Evolutionary conservation across 345 rosid species (phyloP).

Genomic region (Eucalyptus curtisii): DNA sequence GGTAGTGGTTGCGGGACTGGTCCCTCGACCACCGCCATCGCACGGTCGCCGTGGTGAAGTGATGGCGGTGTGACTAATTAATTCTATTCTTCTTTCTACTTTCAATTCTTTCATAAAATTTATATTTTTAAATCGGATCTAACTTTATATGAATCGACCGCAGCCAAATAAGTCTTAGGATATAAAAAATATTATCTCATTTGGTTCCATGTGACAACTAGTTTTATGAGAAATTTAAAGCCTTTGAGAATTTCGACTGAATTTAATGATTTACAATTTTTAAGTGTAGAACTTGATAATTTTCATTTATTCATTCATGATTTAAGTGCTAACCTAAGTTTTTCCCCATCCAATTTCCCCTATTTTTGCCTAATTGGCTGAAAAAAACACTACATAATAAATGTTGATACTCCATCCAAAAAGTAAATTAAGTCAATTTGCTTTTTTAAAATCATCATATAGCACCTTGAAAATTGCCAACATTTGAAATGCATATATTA

Average conservation of each 20-base stretch:
- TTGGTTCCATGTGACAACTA: rapidly evolving
- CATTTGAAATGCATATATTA: neutral
- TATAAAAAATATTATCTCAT: neutral
- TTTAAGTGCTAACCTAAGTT: neutral
- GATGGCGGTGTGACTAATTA: neutral
- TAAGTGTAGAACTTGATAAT: neutral
- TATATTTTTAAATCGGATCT: neutral
- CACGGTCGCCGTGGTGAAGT: neutral
- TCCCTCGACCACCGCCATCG: neutral
- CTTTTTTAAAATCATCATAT: neutral
- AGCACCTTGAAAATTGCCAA: neutral
- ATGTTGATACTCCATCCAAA: neutral
- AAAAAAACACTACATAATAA: neutral
- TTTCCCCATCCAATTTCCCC: neutral
- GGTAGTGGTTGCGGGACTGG: neutral
- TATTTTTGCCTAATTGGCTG: neutral
- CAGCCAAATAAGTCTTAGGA: neutral
- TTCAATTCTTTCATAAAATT: neutral
- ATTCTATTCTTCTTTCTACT: neutral
- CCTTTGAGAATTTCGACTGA: rapidly evolving
- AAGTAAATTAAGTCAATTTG: neutral
- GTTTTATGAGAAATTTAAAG: neutral
- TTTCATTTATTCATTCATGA: neutral
- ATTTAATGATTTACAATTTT: neutral
- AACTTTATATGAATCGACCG: rapidly evolving